Percentiles rank a stretch among this genome's conserved stretches.
Conservation (phyloP, 1,284 basidiomycete species). For the Malassezia arunalokei region DNA sequence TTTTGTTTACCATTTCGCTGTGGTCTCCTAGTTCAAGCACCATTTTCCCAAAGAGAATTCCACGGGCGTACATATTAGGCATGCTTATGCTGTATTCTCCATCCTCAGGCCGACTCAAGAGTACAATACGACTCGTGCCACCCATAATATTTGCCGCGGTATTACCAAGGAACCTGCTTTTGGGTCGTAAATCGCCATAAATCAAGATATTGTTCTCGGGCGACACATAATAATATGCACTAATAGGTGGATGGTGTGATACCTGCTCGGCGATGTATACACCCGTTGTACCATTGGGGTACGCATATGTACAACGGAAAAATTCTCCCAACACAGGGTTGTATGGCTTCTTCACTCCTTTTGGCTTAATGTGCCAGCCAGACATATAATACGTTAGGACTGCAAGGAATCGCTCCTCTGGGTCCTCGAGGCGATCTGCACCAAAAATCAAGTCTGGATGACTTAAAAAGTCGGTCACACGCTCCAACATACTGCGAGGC, state of each 20-base stretch:
- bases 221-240: slow-evolving; percentile 90
- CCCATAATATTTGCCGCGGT: slow-evolving; percentile 58
- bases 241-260: slow-evolving; percentile 86
- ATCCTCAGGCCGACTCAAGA: slow-evolving; percentile 37
- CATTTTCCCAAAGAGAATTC: slow-evolving; percentile 97
- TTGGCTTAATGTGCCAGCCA: slow-evolving; percentile 99
- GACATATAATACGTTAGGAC: slow-evolving; percentile 89
- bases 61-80: slow-evolving; percentile 63
- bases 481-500: slow-evolving; percentile 44
- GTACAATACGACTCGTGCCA: slow-evolving; percentile 59
- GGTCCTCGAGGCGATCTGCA: slow-evolving; percentile 61
- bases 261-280: slow-evolving; percentile 98
- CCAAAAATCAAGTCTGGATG: slow-evolving; percentile 96
- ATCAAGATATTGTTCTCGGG: slow-evolving; percentile 70
- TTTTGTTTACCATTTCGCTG: slow-evolving; percentile 71
- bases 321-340: slow-evolving; percentile 96
- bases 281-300: slow-evolving; percentile 75
- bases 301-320: slow-evolving; percentile 90
- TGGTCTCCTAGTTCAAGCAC: slow-evolving; percentile 87
- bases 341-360: slow-evolving; percentile 99
- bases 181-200: slow-evolving; percentile 85
- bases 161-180: slow-evolving; percentile 91
- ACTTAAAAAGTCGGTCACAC: slow-evolving; percentile 76
- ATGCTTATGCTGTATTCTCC: slow-evolving; percentile 42
- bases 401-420: slow-evolving; percentile 79